These are phyloP conservation scores for Ustilago curta DNA, from an alignment of 1,284 basidiomycete species.

Conservation along the genomic window DNA sequence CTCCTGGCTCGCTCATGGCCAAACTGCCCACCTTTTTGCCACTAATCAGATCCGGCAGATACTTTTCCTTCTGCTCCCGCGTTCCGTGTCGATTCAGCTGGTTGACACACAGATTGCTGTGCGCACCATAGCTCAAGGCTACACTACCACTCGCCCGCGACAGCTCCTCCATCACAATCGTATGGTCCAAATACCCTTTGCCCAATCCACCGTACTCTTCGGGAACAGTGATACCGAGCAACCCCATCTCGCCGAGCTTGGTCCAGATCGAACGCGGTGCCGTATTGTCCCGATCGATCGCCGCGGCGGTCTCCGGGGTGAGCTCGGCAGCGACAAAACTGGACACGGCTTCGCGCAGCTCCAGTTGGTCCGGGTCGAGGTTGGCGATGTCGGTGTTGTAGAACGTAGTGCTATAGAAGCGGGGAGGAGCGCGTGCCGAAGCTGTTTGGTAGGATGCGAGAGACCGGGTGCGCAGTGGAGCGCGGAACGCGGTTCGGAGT, in stretches of 20 bases:
- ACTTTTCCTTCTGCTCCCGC: conserved; percentile 84
- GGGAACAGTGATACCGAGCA: conserved; percentile 61
- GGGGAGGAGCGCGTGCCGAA: neutral
- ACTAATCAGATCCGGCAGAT: conserved; percentile 83
- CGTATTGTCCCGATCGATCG: conserved; percentile 54
- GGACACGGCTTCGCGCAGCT: conserved; percentile 55
- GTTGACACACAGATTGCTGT: conserved; percentile 71
- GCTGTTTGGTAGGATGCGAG: neutral
- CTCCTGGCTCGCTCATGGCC: conserved; percentile 92
- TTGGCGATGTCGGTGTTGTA: conserved; percentile 57
- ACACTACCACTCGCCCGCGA: conserved; percentile 89
- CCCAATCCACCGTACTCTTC: conserved; percentile 59
- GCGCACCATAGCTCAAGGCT: conserved; percentile 91
- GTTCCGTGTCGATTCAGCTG: conserved; percentile 91
- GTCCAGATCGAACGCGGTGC: conserved; percentile 58
- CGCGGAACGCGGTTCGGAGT: conserved; percentile 7
- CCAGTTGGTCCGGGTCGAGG: conserved; percentile 46
- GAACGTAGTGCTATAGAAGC: conserved; percentile 27
- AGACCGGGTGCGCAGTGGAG: conserved; percentile 10
- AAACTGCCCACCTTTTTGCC: conserved; percentile 88
- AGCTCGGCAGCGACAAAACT: conserved; percentile 49
- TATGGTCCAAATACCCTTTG: conserved; percentile 61
- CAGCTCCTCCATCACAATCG: conserved; percentile 72
- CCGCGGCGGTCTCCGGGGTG: conserved; percentile 34
- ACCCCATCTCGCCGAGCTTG: conserved; percentile 62